phyloP scores from a whole-genome alignment of 2,329 filamentous ascomycete species.

The Calonectria hongkongensis region DNA sequence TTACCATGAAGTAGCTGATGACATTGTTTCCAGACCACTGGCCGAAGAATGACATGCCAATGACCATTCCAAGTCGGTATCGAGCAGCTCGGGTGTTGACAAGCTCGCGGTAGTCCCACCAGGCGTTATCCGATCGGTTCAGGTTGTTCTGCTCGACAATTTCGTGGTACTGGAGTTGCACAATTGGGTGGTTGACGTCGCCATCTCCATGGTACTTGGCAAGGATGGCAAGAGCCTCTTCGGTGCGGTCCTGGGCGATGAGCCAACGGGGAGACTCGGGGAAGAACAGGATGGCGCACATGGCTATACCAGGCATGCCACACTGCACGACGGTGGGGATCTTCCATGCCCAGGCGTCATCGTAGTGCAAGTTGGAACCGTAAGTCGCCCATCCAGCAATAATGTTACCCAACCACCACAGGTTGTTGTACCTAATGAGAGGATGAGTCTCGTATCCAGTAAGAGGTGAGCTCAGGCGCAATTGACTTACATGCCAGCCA shows the following conservation, averaged over 20 bases:
- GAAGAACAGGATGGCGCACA: conserved; percentile 32
- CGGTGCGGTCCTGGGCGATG: conserved; percentile 54
- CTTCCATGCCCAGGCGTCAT: conserved; percentile 28
- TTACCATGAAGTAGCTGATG: conserved; percentile 44
- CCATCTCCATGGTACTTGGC: conserved; percentile 70
- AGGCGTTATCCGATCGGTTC: conserved; percentile 73
- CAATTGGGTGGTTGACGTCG: conserved; percentile 53
- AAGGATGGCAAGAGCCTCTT: conserved; percentile 69
- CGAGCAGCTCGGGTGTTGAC: conserved; percentile 67
- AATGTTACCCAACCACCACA: conserved; percentile 41
- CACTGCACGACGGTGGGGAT: conserved; percentile 27
- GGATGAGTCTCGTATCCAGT: neutral
- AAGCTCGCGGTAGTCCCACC: conserved; percentile 73
- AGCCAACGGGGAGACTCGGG: conserved; percentile 66
- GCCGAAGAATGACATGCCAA: conserved; percentile 71
- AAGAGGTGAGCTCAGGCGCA: neutral
- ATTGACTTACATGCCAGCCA: conserved; percentile 70
- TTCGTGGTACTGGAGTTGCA: conserved; percentile 62
- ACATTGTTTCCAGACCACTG: conserved; percentile 71
- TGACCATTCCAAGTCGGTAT: conserved; percentile 70
- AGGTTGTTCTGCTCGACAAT: conserved; percentile 65
- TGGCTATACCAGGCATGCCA: conserved; percentile 22
- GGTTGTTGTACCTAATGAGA: conserved; percentile 32
- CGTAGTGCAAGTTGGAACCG: conserved; percentile 57
- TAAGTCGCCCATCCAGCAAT: conserved; percentile 66